Percentiles rank a stretch among this genome's conserved stretches.
Conservation (phyloP, 1,139 yeast genomes). For the Pichia sp. region DNA sequence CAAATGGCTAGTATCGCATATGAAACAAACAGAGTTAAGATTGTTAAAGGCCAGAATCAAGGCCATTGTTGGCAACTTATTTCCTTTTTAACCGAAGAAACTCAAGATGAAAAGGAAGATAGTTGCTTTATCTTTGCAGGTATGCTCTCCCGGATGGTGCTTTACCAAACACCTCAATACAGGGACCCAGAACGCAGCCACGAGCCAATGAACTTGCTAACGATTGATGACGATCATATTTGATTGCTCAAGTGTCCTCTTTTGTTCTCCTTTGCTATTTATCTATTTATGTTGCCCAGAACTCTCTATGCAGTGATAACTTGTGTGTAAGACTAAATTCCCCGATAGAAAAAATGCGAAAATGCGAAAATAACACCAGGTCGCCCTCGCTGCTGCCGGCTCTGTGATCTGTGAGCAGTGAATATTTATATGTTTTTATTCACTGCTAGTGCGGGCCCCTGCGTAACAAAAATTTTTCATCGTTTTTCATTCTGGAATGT, state of each 20-base stretch:
- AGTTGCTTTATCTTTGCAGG: constrained; percentile 31
- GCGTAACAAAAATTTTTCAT: no score
- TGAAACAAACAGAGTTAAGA: constrained; percentile 25
- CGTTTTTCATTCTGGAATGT: no score
- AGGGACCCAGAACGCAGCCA: constrained; percentile 21
- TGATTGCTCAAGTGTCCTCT: neutral
- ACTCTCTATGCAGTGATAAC: no score
- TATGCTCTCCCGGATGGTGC: constrained; percentile 30
- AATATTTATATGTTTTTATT: no score
- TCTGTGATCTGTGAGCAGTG: no score
- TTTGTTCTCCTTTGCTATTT: neutral
- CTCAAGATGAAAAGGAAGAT: constrained; percentile 34
- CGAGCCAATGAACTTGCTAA: constrained; percentile 31
- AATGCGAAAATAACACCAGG: no score
- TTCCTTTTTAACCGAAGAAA: constrained; percentile 31
- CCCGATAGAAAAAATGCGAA: no score
- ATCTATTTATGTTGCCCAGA: neutral
- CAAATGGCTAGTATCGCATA: constrained; percentile 26
- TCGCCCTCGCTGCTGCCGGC: no score
- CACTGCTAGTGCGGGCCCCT: no score
- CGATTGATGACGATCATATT: constrained; percentile 30
- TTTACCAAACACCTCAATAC: constrained; percentile 27
- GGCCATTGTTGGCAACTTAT: constrained; percentile 34
- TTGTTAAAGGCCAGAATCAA: constrained; percentile 25
- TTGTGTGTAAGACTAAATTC: no score